Evolutionary conservation across 2,329 filamentous ascomycete species (phyloP).

Genomic region (Bipolaris victoriae): DNA sequence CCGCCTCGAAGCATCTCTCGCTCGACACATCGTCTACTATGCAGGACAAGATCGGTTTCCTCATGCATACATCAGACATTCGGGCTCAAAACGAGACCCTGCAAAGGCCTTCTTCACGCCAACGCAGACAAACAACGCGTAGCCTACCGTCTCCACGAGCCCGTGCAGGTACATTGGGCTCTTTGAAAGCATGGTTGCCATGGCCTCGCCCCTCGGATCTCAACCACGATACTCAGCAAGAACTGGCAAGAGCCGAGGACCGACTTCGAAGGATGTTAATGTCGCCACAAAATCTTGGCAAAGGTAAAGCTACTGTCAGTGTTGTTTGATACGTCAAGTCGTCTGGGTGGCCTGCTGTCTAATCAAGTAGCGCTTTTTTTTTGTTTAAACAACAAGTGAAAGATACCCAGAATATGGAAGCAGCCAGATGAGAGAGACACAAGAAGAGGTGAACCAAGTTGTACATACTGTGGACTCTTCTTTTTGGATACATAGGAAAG

Average conservation of each 20-base stretch:
- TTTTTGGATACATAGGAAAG: neutral
- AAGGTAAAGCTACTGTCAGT: conserved; percentile 35
- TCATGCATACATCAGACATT: conserved; percentile 9
- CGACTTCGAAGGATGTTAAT: conserved; percentile 43
- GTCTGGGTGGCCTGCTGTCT: neutral
- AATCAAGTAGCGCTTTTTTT: neutral
- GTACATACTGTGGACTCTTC: neutral
- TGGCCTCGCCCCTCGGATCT: conserved; percentile 38
- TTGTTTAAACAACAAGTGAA: neutral
- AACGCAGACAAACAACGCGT: conserved; percentile 29
- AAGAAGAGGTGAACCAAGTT: neutral
- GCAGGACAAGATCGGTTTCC: conserved; percentile 27
- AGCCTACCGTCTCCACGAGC: conserved; percentile 29
- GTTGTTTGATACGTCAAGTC: conserved; percentile 23
- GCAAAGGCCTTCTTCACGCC: conserved; percentile 25
- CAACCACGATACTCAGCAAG: conserved; percentile 24
- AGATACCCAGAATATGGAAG: neutral
- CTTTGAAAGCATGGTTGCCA: conserved; percentile 45
- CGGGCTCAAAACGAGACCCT: conserved; percentile 21
- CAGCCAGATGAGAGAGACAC: neutral
- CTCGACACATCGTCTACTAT: conserved; percentile 40
- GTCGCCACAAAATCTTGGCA: conserved; percentile 31
- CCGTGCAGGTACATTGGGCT: conserved; percentile 40
- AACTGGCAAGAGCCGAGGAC: conserved; percentile 40
- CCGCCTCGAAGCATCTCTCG: conserved; percentile 46